Evolutionary conservation across 2,329 filamentous ascomycete species (phyloP).

Genomic region (Aspergillus hortae): DNA sequence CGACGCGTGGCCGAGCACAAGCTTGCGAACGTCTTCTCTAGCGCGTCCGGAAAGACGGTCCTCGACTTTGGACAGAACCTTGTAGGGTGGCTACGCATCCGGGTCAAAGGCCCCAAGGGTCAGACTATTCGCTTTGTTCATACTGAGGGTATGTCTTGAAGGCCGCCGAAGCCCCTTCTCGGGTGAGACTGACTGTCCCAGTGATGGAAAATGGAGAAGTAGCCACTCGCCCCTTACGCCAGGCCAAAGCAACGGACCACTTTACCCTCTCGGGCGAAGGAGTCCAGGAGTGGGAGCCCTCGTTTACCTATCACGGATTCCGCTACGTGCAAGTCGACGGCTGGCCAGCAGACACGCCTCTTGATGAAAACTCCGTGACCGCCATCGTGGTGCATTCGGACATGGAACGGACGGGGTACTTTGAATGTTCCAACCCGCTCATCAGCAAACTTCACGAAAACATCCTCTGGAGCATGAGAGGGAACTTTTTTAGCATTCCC

Average conservation of each 20-base stretch:
- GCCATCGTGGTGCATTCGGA: constrained; percentile 50
- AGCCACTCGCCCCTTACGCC: constrained; percentile 35
- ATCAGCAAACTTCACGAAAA: constrained; percentile 55
- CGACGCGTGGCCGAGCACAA: constrained; percentile 30
- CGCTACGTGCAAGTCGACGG: constrained; percentile 49
- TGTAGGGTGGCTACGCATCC: constrained; percentile 48
- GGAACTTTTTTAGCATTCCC: constrained; percentile 56
- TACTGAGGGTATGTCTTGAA: constrained; percentile 30
- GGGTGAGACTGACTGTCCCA: not conserved
- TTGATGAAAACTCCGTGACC: constrained; percentile 15
- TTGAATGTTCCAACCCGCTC: constrained; percentile 47
- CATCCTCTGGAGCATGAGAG: constrained; percentile 54
- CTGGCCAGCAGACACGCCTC: constrained; percentile 31
- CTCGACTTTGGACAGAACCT: constrained; percentile 60
- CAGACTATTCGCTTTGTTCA: constrained; percentile 25
- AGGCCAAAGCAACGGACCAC: constrained; percentile 10
- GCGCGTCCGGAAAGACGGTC: constrained; percentile 46
- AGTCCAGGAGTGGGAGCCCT: constrained; percentile 40
- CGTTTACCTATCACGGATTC: constrained; percentile 53
- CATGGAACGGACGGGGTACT: constrained; percentile 47
- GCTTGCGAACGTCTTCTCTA: constrained; percentile 26
- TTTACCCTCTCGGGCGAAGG: constrained; percentile 8
- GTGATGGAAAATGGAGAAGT: constrained; percentile 45
- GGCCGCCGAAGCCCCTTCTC: not conserved
- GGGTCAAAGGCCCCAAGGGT: constrained; percentile 15